Percentiles rank a stretch among this genome's conserved stretches.
These are phyloP conservation scores for Rasamsonia emersonii DNA, from an alignment of 2,329 filamentous ascomycete genomes.

Conservation along the genomic window DNA sequence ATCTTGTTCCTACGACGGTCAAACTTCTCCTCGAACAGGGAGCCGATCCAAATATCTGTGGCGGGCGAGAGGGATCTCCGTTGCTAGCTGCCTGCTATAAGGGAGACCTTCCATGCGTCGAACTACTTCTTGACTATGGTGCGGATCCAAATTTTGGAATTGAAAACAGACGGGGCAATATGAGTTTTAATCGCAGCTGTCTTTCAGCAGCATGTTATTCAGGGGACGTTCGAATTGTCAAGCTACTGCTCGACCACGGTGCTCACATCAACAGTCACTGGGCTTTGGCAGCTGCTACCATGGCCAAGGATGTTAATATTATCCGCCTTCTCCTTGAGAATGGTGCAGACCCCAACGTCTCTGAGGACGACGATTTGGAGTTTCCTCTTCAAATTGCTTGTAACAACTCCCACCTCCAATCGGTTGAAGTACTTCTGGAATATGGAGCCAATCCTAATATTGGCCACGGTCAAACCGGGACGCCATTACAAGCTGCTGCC, in stretches of 20 bases:
- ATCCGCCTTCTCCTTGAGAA: constrained; percentile 1
- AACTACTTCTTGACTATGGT: constrained; percentile 1
- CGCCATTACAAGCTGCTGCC: constrained; percentile 2
- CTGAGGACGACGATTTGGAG: background rate
- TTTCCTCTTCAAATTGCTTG: constrained; percentile 4
- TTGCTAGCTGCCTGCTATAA: background rate
- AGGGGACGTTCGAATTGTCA: background rate
- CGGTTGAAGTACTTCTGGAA: constrained; percentile 2
- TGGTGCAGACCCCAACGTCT: background rate
- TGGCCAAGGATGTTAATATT: background rate
- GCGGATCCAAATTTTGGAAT: background rate
- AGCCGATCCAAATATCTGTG: constrained; percentile 1
- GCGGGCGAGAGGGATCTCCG: background rate
- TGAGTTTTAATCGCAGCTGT: background rate
- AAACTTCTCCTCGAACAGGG: constrained; percentile 3
- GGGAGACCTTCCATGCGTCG: background rate
- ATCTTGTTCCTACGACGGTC: background rate
- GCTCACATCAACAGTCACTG: constrained; percentile 1
- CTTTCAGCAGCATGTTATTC: constrained; percentile 1
- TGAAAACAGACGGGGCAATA: background rate
- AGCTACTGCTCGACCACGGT: constrained; percentile 2
- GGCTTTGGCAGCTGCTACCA: background rate
- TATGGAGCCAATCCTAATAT: constrained; percentile 1
- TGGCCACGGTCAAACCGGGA: background rate
- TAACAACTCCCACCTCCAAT: background rate